phyloP scores from a whole-genome alignment of 495 filamentous ascomycete genomes.

The Podospora pseudoanserina region DNA sequence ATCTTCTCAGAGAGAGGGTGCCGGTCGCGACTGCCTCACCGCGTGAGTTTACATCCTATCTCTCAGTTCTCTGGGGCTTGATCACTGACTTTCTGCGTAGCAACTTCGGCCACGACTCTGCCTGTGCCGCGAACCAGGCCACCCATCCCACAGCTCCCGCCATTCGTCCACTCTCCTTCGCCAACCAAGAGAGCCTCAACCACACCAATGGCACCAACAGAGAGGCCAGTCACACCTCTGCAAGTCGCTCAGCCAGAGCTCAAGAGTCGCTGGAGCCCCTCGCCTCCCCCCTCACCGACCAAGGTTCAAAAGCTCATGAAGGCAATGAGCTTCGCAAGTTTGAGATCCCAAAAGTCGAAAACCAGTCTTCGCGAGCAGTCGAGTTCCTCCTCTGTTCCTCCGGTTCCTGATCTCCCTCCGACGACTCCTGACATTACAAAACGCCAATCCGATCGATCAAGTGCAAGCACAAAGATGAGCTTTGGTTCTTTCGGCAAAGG shows the following conservation, averaged over 20 bases:
- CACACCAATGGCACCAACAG: background rate
- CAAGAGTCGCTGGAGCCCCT: background rate
- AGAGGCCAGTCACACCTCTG: background rate
- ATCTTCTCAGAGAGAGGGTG: background rate
- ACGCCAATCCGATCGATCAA: background rate
- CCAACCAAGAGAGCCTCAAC: background rate
- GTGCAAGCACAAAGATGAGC: background rate
- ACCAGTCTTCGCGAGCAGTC: background rate
- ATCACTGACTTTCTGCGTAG: background rate
- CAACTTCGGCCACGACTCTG: background rate
- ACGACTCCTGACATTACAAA: background rate
- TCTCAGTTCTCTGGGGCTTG: background rate
- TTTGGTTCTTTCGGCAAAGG: background rate
- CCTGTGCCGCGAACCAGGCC: background rate
- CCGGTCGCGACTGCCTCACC: background rate
- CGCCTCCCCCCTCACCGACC: background rate
- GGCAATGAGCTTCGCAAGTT: background rate
- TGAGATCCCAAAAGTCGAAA: background rate
- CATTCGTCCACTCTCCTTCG: background rate
- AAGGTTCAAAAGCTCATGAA: background rate
- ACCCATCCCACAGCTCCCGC: background rate
- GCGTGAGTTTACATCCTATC: background rate
- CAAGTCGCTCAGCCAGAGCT: background rate
- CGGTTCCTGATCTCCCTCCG: background rate
- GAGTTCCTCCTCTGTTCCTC: background rate